Evolutionary conservation across 2,329 filamentous ascomycete species (phyloP).

Genomic region (Botrytis sinoallii): DNA sequence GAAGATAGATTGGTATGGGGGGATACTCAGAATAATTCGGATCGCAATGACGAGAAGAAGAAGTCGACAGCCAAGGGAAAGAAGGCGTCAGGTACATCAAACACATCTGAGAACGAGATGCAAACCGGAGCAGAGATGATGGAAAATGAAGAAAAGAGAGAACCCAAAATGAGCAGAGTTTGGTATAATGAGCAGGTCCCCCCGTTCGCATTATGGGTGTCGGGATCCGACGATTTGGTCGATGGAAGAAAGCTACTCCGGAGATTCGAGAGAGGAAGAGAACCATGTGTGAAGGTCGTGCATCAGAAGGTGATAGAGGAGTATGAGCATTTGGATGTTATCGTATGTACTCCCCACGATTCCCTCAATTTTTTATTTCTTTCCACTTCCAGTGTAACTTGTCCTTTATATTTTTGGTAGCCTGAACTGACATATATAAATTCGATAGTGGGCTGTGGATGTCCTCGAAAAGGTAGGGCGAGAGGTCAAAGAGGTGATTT

Average conservation of each 20-base stretch:
- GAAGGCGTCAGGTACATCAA: neutral
- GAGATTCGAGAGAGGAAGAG: slow-evolving; percentile 71
- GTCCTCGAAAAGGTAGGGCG: slow-evolving; percentile 76
- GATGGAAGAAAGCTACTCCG: slow-evolving; percentile 73
- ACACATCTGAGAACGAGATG: slow-evolving; percentile 23
- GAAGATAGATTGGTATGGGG: slow-evolving; percentile 39
- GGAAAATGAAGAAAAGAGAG: slow-evolving; percentile 4
- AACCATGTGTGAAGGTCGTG: slow-evolving; percentile 77
- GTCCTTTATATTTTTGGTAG: neutral
- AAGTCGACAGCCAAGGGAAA: neutral
- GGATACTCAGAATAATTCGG: neutral
- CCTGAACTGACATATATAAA: neutral
- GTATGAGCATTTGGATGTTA: slow-evolving; percentile 91
- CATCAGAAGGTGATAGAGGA: slow-evolving; percentile 79
- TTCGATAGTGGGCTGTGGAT: slow-evolving; percentile 74
- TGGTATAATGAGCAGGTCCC: slow-evolving; percentile 83
- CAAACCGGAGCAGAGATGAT: slow-evolving; percentile 38
- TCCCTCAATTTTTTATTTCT: too few species aligned
- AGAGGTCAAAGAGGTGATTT: slow-evolving; percentile 78
- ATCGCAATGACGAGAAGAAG: neutral
- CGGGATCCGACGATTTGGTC: slow-evolving; percentile 78
- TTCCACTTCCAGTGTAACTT: too few species aligned
- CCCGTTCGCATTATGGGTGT: slow-evolving; percentile 85
- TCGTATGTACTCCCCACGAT: slow-evolving; percentile 41
- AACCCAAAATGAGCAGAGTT: slow-evolving; percentile 53